Percentiles rank a stretch among this genome's conserved stretches.
Conservation (phyloP, 495 filamentous ascomycete species). For the Penicillium parvum region DNA sequence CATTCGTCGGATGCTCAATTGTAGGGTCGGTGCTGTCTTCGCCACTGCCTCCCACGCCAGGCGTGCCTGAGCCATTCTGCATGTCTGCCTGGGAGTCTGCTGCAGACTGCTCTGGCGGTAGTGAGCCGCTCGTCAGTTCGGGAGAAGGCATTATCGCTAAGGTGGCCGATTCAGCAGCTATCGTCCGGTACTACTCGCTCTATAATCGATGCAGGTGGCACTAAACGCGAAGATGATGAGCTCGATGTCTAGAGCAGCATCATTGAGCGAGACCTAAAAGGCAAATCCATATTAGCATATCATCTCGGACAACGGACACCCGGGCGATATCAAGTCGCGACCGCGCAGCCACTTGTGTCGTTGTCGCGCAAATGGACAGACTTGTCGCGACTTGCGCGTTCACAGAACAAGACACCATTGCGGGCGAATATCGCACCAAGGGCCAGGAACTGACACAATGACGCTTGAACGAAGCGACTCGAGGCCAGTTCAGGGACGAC, state of each 20-base stretch:
- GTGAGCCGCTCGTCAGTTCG: slow-evolving; percentile 20
- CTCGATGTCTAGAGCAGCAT: slow-evolving; percentile 33
- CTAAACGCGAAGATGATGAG: slow-evolving; percentile 23
- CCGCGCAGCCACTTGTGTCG: slow-evolving; percentile 5
- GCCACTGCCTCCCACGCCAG: slow-evolving; percentile 22
- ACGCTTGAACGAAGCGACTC: neutral
- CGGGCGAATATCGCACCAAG: slow-evolving; percentile 1
- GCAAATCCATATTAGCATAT: slow-evolving; percentile 18
- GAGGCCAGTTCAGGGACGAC: neutral
- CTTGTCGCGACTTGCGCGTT: slow-evolving; percentile 26
- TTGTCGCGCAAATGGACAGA: slow-evolving; percentile 10
- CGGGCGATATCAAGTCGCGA: slow-evolving; percentile 18
- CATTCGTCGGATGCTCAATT: slow-evolving; percentile 30
- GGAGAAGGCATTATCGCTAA: slow-evolving; percentile 38
- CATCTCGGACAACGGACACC: too few relatives aligned
- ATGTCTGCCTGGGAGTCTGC: slow-evolving; percentile 23
- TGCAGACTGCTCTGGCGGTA: slow-evolving; percentile 23
- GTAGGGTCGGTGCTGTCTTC: slow-evolving; percentile 21
- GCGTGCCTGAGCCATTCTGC: slow-evolving; percentile 24
- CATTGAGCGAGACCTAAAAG: slow-evolving; percentile 25
- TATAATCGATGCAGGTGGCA: slow-evolving; percentile 16
- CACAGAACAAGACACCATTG: slow-evolving; percentile 1
- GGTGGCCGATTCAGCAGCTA: slow-evolving; percentile 3
- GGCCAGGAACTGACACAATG: neutral
- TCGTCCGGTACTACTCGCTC: slow-evolving; percentile 19